Base-by-base conservation (phyloP, 1,139 yeast genomes). In the Yamadazyma siamensis region DNA sequence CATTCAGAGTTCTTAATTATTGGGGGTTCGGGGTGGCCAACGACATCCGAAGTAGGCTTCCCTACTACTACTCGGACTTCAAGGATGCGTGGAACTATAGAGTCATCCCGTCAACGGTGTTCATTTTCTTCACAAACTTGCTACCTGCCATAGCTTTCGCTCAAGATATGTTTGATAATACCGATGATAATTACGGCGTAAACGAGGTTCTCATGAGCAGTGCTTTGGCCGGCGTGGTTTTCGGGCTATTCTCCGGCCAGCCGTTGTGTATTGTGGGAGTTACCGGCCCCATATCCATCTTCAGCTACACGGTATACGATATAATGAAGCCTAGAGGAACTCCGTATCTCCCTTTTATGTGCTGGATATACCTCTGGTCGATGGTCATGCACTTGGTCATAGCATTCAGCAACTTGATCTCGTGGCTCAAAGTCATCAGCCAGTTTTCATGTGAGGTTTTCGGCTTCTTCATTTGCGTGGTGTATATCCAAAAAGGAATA, bases 201-300 rank as follows among this genome's bases (percentile, higher is more conserved):
- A 91, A 91, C 51, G 98, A 91, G 51, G 84, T 89, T 3, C 61
- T 91, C 20, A 53, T 91, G 51, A 71, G 94, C 14, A 77, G 89
- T 20, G 96, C 96, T 0, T 57, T 91, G 47, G 97, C 87, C 0
- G 97, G 97, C 0, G 74, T 89, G 5, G 79, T 83, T 3, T 91
- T 91, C 65, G 96, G 97, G 0, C 49, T 84, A 5, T 65, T 89
- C 35, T 71, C 84, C 0, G 97, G 97, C 0, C 96, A 89, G 46
- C 97, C 98, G 0, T 59, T 91, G 21, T 86, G 95, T 49, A 85
- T 91, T 20, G 97, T 91, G n/a, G 98, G 98, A 3, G 97, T 91
- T 4, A 91, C 98, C 0, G 95, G 97, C 32, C 97, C 97, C 0
- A 80, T 91, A 10, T 66, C 95, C 2, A 88, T 91, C 35, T 89